Percentiles rank a stretch among this genome's conserved stretches.
These are phyloP conservation scores for Penicillium sumatraense DNA, from an alignment of 2,329 filamentous ascomycete species.

Conservation along the genomic window DNA sequence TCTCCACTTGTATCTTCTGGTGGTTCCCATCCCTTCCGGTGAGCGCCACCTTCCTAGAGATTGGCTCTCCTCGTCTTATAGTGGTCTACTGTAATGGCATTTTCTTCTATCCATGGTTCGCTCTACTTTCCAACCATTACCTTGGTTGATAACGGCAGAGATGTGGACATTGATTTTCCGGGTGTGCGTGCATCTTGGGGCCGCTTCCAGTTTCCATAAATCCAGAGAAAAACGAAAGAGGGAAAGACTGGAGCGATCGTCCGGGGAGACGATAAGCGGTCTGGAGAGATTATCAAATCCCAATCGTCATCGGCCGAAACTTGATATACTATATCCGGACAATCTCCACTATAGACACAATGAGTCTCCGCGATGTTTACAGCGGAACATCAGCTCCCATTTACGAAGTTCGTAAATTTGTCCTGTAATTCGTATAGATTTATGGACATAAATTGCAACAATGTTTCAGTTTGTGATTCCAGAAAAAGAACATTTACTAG, in stretches of 20 bases:
- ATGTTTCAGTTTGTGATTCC: constrained; percentile 2
- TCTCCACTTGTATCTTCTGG: constrained; percentile 4
- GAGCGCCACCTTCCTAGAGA: background rate
- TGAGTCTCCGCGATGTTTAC: background rate
- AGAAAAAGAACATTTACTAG: constrained; percentile 5
- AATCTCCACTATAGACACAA: background rate
- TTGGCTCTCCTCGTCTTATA: background rate
- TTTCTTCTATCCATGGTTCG: background rate
- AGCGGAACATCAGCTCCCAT: no score
- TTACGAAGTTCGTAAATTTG: no score
- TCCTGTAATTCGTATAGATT: no score
- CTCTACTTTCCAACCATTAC: background rate
- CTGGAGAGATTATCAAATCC: constrained; percentile 16
- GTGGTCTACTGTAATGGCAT: background rate
- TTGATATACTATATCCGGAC: background rate
- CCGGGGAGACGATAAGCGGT: constrained; percentile 14
- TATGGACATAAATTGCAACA: background rate
- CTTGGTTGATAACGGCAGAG: background rate
- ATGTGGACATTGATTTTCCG: constrained; percentile 15
- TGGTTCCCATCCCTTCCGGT: background rate
- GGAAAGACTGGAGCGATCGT: background rate
- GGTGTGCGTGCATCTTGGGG: constrained; percentile 1
- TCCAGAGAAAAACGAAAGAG: background rate
- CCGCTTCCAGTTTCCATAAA: constrained; percentile 7
- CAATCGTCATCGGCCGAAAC: constrained; percentile 14